Conservation (phyloP, 805 yeast species). For the Myxozyma geophila region DNA sequence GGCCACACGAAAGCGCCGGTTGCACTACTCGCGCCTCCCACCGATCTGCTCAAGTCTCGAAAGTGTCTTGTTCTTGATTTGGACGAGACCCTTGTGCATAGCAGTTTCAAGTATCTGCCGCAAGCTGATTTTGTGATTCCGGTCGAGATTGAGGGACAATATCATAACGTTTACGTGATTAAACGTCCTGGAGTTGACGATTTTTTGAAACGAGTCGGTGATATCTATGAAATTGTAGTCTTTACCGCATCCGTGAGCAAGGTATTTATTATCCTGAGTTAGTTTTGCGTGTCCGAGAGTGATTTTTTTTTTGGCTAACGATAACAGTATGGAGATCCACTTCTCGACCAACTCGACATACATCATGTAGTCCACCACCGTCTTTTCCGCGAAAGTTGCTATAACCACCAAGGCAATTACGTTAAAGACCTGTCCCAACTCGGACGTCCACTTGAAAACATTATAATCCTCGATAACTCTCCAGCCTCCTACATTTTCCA, state of each 20-base stretch:
- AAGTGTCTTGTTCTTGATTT: constrained; percentile 90
- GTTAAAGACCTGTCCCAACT: constrained; percentile 91
- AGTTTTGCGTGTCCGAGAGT: neutral
- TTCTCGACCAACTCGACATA: constrained; percentile 85
- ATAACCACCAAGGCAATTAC: constrained; percentile 90
- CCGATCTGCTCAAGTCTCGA: constrained; percentile 57
- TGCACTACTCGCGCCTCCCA: constrained; percentile 60
- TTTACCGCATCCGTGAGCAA: constrained; percentile 95
- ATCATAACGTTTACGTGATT: constrained; percentile 93
- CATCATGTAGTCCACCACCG: constrained; percentile 81
- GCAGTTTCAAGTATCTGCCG: constrained; percentile 87
- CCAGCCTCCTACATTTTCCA: constrained; percentile 98
- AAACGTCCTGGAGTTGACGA: constrained; percentile 98
- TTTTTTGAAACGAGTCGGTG: constrained; percentile 79
- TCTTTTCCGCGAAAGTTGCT: constrained; percentile 91
- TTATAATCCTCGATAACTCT: constrained; percentile 92
- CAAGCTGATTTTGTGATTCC: constrained; percentile 97
- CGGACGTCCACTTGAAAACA: constrained; percentile 85
- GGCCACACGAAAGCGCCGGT: constrained; percentile 7
- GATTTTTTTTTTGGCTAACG: neutral
- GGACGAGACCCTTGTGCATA: constrained; percentile 96
- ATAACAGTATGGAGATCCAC: constrained; percentile 88
- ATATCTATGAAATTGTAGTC: constrained; percentile 90
- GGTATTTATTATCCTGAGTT: neutral
- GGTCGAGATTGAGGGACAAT: constrained; percentile 90